Evolutionary conservation across 1,284 basidiomycete genomes (phyloP).

Genomic region (Rhizoctonia solani): DNA sequence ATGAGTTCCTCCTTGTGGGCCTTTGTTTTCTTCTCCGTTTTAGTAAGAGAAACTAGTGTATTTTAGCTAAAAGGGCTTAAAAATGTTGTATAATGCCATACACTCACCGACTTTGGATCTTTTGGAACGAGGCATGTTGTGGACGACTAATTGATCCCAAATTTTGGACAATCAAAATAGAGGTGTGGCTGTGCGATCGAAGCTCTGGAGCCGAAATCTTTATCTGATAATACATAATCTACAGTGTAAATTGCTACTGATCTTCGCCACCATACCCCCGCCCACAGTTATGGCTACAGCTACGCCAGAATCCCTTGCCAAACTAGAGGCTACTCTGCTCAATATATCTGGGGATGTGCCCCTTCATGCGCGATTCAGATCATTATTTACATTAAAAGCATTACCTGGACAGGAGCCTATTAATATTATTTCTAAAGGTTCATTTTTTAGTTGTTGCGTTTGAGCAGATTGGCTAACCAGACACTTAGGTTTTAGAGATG

Average conservation of each 20-base stretch:
- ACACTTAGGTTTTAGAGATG: constrained; percentile 75
- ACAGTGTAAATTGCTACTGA: constrained; percentile 5
- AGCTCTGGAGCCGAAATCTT: neutral
- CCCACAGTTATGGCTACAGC: constrained; percentile 7
- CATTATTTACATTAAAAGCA: constrained; percentile 92
- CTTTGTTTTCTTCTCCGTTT: constrained; percentile 57
- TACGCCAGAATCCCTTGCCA: constrained; percentile 6
- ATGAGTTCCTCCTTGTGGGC: constrained; percentile 83
- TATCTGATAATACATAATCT: constrained; percentile 33
- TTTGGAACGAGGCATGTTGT: constrained; percentile 84
- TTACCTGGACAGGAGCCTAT: constrained; percentile 73
- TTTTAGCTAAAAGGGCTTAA: neutral
- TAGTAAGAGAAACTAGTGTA: constrained; percentile 41
- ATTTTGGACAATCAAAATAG: constrained; percentile 29
- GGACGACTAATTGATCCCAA: constrained; percentile 26
- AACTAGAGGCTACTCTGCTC: constrained; percentile 71
- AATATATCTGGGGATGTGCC: constrained; percentile 74
- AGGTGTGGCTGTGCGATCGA: constrained; percentile 18
- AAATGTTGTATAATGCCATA: constrained; percentile 13
- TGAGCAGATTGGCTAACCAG: neutral
- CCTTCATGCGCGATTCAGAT: constrained; percentile 88
- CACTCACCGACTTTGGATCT: constrained; percentile 77
- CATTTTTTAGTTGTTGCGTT: constrained; percentile 34
- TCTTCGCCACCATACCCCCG: constrained; percentile 29
- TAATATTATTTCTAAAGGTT: constrained; percentile 83